Percentiles rank a stretch among this genome's conserved stretches.
Evolutionary conservation across 768 basidiomycete species (phyloP).

Genomic region (Aureoboletus auriporus): DNA sequence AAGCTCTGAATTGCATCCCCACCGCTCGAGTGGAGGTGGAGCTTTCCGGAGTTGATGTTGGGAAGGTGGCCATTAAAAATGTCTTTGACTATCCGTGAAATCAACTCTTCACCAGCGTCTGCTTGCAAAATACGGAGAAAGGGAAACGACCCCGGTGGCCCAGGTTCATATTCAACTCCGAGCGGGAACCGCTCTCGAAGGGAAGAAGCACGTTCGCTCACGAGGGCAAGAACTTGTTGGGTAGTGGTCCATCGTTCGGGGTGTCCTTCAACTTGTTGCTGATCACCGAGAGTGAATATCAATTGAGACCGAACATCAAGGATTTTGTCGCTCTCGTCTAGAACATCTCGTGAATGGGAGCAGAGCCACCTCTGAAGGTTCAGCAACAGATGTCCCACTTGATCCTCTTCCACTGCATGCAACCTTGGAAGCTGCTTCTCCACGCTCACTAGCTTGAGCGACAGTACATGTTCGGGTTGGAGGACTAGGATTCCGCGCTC

Average conservation of each 20-base stretch:
- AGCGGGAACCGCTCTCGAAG: neutral
- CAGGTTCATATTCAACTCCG: conserved; percentile 1
- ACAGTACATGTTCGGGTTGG: conserved; percentile 52
- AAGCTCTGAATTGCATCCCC: conserved; percentile 8
- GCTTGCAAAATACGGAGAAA: conserved; percentile 12
- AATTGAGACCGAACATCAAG: conserved; percentile 31
- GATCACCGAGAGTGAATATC: conserved; percentile 29
- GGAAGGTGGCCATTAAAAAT: conserved; percentile 9
- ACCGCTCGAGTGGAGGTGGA: neutral
- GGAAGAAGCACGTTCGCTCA: conserved; percentile 3
- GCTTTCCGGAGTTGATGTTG: conserved; percentile 5
- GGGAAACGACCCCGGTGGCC: conserved; percentile 13
- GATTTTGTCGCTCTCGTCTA: conserved; percentile 26
- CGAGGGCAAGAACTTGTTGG: conserved; percentile 23
- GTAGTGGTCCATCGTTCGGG: conserved; percentile 31
- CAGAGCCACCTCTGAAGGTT: conserved; percentile 21
- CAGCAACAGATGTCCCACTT: conserved; percentile 17
- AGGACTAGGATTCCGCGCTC: conserved; percentile 39
- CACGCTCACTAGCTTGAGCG: conserved; percentile 41
- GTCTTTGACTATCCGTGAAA: conserved; percentile 2
- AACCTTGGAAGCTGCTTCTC: conserved; percentile 24
- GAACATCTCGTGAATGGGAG: conserved; percentile 13
- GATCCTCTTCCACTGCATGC: too few species aligned
- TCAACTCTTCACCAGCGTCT: neutral
- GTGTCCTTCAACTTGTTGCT: conserved; percentile 23